Evolutionary conservation across 1,284 basidiomycete genomes (phyloP).

Genomic region (Ustilago sp.): DNA sequence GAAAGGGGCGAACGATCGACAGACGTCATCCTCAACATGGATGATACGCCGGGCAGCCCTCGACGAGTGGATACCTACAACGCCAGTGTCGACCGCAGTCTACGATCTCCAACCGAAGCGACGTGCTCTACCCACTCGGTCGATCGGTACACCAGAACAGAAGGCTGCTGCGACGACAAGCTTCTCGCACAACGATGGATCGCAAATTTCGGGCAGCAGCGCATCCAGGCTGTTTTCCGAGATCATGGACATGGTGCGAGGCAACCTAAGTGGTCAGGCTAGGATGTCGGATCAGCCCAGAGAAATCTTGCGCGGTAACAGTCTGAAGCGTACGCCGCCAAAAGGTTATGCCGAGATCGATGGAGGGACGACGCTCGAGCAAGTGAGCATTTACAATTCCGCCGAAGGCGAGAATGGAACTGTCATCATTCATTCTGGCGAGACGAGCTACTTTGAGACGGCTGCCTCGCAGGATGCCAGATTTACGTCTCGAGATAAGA

Average conservation of each 20-base stretch:
- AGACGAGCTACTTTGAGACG: conserved; percentile 17
- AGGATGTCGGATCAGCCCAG: conserved; percentile 5
- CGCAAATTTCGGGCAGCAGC: conserved; percentile 16
- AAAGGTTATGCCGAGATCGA: conserved; percentile 26
- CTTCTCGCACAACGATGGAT: conserved; percentile 19
- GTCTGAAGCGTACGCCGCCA: conserved; percentile 15
- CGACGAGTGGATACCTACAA: neutral
- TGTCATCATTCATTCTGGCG: conserved; percentile 16
- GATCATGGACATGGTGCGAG: conserved; percentile 42
- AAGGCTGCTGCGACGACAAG: conserved; percentile 3
- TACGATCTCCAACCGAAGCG: conserved; percentile 35
- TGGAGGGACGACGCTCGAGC: conserved; percentile 3
- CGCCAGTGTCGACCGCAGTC: conserved; percentile 2
- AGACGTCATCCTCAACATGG: conserved; percentile 24
- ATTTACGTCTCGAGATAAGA: neutral
- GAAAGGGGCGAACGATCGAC: neutral
- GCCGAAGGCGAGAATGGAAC: conserved; percentile 2
- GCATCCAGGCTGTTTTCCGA: conserved; percentile 29
- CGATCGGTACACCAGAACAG: neutral
- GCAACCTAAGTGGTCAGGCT: neutral
- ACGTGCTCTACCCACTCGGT: neutral
- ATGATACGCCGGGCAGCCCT: conserved; percentile 35
- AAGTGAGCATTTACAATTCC: conserved; percentile 7
- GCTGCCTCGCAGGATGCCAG: conserved; percentile 4
- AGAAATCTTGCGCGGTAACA: neutral